Conservation (phyloP, 352 stramenopile species). For the Stramenopiles sp. region DNA sequence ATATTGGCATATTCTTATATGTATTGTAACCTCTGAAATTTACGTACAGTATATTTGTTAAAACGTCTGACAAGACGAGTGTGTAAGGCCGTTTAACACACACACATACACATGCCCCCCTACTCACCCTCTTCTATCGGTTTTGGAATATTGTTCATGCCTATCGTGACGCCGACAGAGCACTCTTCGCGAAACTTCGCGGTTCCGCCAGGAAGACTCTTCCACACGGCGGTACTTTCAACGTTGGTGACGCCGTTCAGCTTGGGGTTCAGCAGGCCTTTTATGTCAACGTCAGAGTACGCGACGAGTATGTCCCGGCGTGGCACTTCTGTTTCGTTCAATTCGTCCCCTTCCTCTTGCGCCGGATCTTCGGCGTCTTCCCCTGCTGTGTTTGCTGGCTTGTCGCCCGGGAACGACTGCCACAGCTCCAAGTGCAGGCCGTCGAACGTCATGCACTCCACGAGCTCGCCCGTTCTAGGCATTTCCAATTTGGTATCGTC, state of each 20-base stretch:
- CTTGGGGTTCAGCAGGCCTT: neutral
- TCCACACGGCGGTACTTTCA: neutral
- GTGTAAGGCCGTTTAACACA: too few species aligned
- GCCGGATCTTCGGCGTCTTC: neutral
- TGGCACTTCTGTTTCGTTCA: neutral
- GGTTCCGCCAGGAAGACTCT: neutral
- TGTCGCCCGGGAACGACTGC: neutral
- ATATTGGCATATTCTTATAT: too few species aligned
- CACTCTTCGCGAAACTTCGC: neutral
- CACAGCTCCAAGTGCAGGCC: neutral
- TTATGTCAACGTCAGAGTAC: neutral
- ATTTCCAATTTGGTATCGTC: neutral
- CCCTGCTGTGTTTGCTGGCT: neutral
- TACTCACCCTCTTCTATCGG: neutral
- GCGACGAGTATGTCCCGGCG: neutral
- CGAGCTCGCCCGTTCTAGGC: neutral
- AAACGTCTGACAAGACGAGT: too few species aligned
- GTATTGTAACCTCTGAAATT: too few species aligned
- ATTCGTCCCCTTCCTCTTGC: neutral
- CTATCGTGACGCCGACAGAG: neutral
- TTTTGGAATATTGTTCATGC: slow-evolving; percentile 1
- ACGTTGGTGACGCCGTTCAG: neutral
- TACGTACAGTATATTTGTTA: too few species aligned
- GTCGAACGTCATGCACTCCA: neutral
- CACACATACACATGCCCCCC: too few species aligned